Evolutionary conservation across 176 grass and related monocot genomes (phyloP).

Genomic region (Aegilops bicornis): DNA sequence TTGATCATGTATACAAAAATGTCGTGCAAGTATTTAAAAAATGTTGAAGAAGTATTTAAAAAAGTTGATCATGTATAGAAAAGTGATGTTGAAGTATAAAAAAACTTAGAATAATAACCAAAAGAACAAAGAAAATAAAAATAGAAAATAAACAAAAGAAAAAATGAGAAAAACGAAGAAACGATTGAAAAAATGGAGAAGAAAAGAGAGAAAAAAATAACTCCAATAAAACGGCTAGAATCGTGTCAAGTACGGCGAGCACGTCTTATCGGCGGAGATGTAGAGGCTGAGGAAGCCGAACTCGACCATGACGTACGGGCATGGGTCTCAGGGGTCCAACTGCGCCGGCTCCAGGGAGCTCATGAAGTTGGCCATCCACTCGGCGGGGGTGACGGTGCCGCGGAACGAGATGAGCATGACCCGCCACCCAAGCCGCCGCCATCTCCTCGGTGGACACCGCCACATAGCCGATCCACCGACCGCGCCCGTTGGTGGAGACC

Average conservation of each 20-base stretch:
- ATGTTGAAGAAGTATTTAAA: no score
- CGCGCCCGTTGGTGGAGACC: constrained; percentile 27
- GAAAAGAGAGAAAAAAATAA: no score
- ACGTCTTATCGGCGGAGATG: constrained; percentile 67
- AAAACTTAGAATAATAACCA: no score
- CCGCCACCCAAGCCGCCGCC: constrained; percentile 48
- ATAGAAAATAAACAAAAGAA: no score
- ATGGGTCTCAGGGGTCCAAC: constrained; percentile 51
- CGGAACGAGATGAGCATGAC: constrained; percentile 69
- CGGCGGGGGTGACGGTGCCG: constrained; percentile 57
- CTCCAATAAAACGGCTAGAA: no score
- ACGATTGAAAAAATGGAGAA: no score
- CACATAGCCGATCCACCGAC: constrained; percentile 68
- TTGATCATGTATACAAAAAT: no score
- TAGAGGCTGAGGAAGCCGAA: constrained; percentile 85
- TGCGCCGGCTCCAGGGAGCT: constrained; percentile 66
- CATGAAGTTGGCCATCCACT: constrained; percentile 82
- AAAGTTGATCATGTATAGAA: no score
- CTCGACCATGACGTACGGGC: constrained; percentile 71
- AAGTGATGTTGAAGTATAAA: no score
- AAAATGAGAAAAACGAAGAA: no score
- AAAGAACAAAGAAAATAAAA: no score
- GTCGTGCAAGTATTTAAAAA: no score
- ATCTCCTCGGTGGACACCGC: constrained; percentile 56
- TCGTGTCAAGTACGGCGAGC: constrained; percentile 19